phyloP scores from a whole-genome alignment of 1,284 basidiomycete species.

The Ceratobasidium sp. region DNA sequence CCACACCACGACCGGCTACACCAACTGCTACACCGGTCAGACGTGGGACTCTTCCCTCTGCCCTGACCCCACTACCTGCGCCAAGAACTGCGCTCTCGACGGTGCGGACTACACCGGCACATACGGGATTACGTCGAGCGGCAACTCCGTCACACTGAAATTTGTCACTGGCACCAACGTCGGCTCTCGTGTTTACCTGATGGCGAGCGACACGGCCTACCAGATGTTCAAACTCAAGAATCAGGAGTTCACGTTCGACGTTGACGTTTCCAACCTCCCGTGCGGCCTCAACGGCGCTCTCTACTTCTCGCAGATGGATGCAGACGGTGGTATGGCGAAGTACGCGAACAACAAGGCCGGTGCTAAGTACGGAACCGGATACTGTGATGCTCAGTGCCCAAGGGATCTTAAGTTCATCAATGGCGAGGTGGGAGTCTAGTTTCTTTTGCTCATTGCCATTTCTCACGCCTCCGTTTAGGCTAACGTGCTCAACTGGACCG shows the following conservation, averaged over 20 bases:
- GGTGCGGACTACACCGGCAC: slow-evolving; percentile 68
- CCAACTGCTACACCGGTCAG: slow-evolving; percentile 69
- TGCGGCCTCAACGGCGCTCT: slow-evolving; percentile 70
- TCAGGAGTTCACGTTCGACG: slow-evolving; percentile 71
- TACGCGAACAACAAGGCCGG: slow-evolving; percentile 69
- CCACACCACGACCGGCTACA: slow-evolving; percentile 51
- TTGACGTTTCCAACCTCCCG: slow-evolving; percentile 68
- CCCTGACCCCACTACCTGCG: slow-evolving; percentile 63
- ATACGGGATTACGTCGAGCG: slow-evolving; percentile 63
- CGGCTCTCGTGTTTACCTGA: slow-evolving; percentile 69
- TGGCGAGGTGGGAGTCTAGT: slow-evolving; percentile 56
- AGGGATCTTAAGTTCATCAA: slow-evolving; percentile 66
- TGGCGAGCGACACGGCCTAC: slow-evolving; percentile 61
- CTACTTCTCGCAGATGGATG: slow-evolving; percentile 67
- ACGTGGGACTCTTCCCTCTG: slow-evolving; percentile 57
- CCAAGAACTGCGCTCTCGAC: slow-evolving; percentile 68
- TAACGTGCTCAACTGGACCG: slow-evolving; percentile 43
- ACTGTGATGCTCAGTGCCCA: slow-evolving; percentile 72
- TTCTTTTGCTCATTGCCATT: background rate
- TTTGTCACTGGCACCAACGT: slow-evolving; percentile 66
- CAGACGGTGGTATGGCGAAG: slow-evolving; percentile 67
- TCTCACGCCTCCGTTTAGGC: slow-evolving; percentile 38
- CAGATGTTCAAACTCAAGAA: slow-evolving; percentile 68
- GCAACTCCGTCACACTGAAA: slow-evolving; percentile 65
- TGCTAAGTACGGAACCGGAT: slow-evolving; percentile 69